A percentile compares a stretch with the other conserved stretches of the same genome.
Evolutionary conservation across 2,329 filamentous ascomycete species (phyloP).

Genomic region (Stromatinia cepivora): DNA sequence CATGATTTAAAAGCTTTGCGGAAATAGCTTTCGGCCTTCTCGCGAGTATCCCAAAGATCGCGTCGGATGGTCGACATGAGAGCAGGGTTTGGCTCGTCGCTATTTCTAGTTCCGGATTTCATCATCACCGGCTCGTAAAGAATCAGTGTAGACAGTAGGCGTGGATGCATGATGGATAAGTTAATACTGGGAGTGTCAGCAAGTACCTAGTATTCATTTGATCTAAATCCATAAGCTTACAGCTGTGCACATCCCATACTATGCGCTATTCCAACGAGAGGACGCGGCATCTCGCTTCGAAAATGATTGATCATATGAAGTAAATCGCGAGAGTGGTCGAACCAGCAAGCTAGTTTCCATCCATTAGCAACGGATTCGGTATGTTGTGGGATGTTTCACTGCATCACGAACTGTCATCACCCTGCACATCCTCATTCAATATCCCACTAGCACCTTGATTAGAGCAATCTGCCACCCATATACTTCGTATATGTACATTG

Average conservation of each 20-base stretch:
- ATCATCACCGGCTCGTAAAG: not conserved
- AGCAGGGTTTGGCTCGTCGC: constrained; percentile 45
- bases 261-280: constrained; percentile 82
- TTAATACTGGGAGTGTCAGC: not conserved
- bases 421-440: constrained; percentile 72
- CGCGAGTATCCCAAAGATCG: constrained; percentile 77
- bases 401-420: constrained; percentile 66
- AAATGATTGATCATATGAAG: constrained; percentile 84
- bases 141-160: not conserved
- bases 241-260: constrained; percentile 72
- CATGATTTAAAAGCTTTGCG: constrained; percentile 76
- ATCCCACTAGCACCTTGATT: constrained; percentile 79
- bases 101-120: constrained; percentile 27
- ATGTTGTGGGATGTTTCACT: not conserved
- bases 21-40: constrained; percentile 67
- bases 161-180: not conserved
- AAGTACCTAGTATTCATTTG: not conserved
- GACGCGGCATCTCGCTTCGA: constrained; percentile 72
- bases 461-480: constrained; percentile 90
- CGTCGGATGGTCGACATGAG: constrained; percentile 68
- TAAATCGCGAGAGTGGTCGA: constrained; percentile 81
- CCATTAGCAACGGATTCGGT: constrained; percentile 40
- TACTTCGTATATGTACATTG: constrained; percentile 69
- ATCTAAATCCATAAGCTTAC: constrained; percentile 65
- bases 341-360: constrained; percentile 53